These are phyloP conservation scores for Tetragonia tetragonoides DNA, from an alignment of 148 eudicot genomes.

Conservation along the genomic window DNA sequence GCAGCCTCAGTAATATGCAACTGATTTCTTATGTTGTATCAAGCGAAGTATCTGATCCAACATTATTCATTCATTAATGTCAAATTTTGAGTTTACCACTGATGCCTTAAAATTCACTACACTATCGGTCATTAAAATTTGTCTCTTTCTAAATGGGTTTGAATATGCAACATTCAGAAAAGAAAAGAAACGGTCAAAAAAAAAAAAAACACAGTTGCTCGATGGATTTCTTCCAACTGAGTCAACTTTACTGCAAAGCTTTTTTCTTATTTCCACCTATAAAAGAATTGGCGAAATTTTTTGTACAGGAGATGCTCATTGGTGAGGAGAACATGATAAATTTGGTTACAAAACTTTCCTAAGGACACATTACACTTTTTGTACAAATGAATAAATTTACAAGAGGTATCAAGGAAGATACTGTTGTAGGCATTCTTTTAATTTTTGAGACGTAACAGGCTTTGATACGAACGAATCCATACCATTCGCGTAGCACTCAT, in stretches of 20 bases:
- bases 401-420: constrained; percentile 37
- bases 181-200: background rate
- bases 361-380: constrained; percentile 35
- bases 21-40: no score
- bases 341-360: constrained; percentile 73
- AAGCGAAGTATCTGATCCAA: no score
- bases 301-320: constrained; percentile 25
- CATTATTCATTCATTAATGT: no score
- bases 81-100: no score
- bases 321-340: constrained; percentile 28
- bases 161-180: background rate
- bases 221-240: background rate
- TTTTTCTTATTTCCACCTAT: constrained; percentile 12
- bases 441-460: constrained; percentile 78
- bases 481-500: constrained; percentile 84
- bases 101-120: no score
- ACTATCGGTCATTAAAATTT: no score
- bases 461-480: constrained; percentile 94
- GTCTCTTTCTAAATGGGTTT: no score
- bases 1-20: no score
- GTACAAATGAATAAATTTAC: constrained; percentile 62
- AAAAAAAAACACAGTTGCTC: background rate
- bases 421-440: constrained; percentile 73
- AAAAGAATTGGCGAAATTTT: constrained; percentile 23
- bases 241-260: constrained; percentile 31